These are phyloP conservation scores for Melanomma pulvis-pyrius DNA, from an alignment of 495 filamentous ascomycete genomes.

Conservation along the genomic window DNA sequence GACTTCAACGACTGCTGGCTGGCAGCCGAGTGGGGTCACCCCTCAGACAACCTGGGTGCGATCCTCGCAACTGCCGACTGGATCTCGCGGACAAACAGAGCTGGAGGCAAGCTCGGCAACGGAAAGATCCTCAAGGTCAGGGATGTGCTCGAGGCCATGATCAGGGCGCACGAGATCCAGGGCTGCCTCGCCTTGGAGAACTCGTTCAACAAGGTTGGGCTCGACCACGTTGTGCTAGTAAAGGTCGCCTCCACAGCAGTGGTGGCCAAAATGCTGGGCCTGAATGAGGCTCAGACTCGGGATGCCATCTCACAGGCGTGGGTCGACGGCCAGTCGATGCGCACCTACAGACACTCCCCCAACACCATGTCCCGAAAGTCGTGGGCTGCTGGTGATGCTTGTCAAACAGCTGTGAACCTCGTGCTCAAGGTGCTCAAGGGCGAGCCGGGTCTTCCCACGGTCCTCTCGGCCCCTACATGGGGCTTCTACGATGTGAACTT, in stretches of 20 bases:
- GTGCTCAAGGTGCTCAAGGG: conserved; percentile 91
- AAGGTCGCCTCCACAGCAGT: conserved; percentile 97
- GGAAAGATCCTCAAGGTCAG: conserved; percentile 84
- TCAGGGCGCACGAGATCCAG: conserved; percentile 99
- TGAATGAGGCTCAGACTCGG: conserved; percentile 85
- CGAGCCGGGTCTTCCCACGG: conserved; percentile 86
- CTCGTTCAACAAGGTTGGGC: conserved; percentile 95
- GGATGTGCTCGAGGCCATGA: conserved; percentile 96
- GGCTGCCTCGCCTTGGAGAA: conserved; percentile 95
- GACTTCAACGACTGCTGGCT: conserved; percentile 99
- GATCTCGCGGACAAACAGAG: conserved; percentile 93
- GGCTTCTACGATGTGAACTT: conserved; percentile 99
- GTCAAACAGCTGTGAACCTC: conserved; percentile 93
- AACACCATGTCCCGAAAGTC: conserved; percentile 99
- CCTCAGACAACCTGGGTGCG: conserved; percentile 93
- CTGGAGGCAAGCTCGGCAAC: conserved; percentile 76
- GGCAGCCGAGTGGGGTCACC: conserved; percentile 98
- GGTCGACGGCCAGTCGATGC: conserved; percentile 93
- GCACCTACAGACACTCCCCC: conserved; percentile 94
- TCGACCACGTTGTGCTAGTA: conserved; percentile 96
- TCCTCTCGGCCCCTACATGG: conserved; percentile 91
- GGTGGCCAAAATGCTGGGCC: conserved; percentile 88
- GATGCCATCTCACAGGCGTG: conserved; percentile 96
- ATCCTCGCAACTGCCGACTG: conserved; percentile 97
- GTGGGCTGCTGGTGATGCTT: conserved; percentile 97